Evolutionary conservation across 345 rosid species (phyloP).

Genomic region (Pugionium dolabratum): DNA sequence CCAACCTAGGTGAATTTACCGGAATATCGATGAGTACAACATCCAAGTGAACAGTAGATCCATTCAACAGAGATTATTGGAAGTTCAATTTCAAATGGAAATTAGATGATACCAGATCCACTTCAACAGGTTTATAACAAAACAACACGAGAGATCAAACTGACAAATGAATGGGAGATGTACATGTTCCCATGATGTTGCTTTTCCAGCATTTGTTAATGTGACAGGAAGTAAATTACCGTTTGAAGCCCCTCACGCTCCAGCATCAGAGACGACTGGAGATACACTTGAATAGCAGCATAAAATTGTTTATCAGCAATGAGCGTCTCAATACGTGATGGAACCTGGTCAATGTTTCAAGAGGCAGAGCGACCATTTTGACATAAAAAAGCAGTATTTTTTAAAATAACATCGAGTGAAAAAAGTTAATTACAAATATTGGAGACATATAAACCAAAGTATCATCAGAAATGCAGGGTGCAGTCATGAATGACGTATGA

Average conservation of each 20-base stretch:
- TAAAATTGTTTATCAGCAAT: conserved; percentile 84
- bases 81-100: conserved; percentile 7
- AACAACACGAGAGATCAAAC: conserved; percentile 15
- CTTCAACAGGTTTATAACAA: conserved; percentile 11
- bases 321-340: conserved; percentile 86
- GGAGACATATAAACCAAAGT: conserved; percentile 19
- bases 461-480: conserved; percentile 26
- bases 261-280: conserved; percentile 85
- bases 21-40: conserved; percentile 30
- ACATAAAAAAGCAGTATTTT: conserved; percentile 27
- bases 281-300: conserved; percentile 86
- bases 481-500: conserved; percentile 22
- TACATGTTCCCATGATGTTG: conserved; percentile 20
- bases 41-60: conserved; percentile 28
- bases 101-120: conserved; percentile 23
- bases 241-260: conserved; percentile 97
- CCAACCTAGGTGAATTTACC: conserved; percentile 67
- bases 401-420: conserved; percentile 4
- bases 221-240: conserved; percentile 48
- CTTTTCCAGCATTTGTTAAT: conserved; percentile 16
- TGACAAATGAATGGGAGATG: conserved; percentile 27
- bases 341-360: conserved; percentile 61
- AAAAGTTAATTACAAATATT: background rate
- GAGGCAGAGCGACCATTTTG: conserved; percentile 18
- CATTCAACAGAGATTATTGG: conserved; percentile 8